These are phyloP conservation scores for Litchi chinensis DNA, from an alignment of 345 rosid species.

Conservation along the genomic window DNA sequence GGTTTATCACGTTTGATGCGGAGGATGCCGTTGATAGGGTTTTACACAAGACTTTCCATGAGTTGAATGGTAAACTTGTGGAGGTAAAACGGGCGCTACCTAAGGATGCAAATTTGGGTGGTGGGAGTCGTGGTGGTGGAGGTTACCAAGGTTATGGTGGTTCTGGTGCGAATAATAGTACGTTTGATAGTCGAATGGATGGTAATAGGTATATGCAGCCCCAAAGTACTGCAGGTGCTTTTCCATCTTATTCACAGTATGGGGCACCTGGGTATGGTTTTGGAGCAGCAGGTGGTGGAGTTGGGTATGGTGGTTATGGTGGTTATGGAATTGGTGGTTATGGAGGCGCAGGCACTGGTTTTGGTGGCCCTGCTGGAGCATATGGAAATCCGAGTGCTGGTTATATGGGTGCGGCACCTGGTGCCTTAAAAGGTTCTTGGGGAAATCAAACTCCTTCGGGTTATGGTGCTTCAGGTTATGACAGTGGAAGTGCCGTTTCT, in stretches of 20 bases:
- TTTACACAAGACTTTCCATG: constrained; percentile 28
- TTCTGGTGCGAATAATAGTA: constrained; percentile 25
- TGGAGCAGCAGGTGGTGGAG: constrained; percentile 36
- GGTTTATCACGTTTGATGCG: constrained; percentile 45
- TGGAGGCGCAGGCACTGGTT: constrained; percentile 30
- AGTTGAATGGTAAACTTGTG: constrained; percentile 43
- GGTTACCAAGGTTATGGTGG: constrained; percentile 34
- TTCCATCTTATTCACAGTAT: constrained; percentile 35
- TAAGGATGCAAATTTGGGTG: constrained; percentile 37
- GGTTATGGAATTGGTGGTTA: constrained; percentile 40
- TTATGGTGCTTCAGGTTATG: constrained; percentile 33
- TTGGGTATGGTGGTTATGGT: constrained; percentile 38
- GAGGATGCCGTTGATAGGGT: constrained; percentile 48
- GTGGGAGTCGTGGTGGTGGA: constrained; percentile 30
- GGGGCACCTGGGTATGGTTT: constrained; percentile 32
- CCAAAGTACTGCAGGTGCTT: constrained; percentile 32
- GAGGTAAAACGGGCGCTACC: constrained; percentile 47
- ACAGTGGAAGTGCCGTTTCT: constrained; percentile 29
- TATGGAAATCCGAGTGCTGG: constrained; percentile 32
- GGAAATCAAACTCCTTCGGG: constrained; percentile 34
- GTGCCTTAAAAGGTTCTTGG: constrained; percentile 32
- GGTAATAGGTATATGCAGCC: constrained; percentile 39
- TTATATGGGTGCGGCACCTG: constrained; percentile 18
- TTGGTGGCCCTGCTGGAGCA: constrained; percentile 36
- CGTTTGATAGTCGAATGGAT: constrained; percentile 31